Evolutionary conservation across 306 rosid species (phyloP), one percentile per base, ranked within the genome.

Genomic region (Vicia faba): DNA sequence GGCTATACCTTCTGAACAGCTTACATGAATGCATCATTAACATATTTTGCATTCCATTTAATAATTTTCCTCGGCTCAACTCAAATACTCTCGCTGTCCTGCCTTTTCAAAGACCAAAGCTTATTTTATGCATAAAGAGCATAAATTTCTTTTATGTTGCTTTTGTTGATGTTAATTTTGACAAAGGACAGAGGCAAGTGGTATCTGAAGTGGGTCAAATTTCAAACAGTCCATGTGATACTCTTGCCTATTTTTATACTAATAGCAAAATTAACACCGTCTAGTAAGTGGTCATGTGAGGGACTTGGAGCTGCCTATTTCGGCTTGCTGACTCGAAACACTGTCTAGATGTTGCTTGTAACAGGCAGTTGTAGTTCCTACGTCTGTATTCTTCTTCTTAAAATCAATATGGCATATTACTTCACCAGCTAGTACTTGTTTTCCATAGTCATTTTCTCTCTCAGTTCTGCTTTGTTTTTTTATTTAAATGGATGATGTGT

Each of bases 151-250:
- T 77, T 23, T 49, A 45, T 46, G 44, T 60, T 31, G 55, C 64
- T 45, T 61, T 36, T 61, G 66, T 63, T 64, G 31, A 55, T 64
- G 18, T 72, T 68, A 44, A 35, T 69, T 60, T 65, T 66, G 63
- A 39, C 48, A 23, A 51, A 33, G 59, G 26, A n/a, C 44, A 8
- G 63, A 66, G 63, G 54, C 69, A 60, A 36, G 62, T 41, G 14
- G 64, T 59, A 51, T 60, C 29, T 53, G 33, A 54, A 11, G 53
- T 68, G 41, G 40, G 16, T 36, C 61, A 65, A 70, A 71, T 66
- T 62, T 50, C 39, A 45, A 72, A 49, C 54, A 65, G 38, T 33
- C 9, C 8, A 7, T 7, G 38, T 33, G 19, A 26, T 19, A 36
- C 23, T 63, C 26, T 13, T 11, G 19, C 54, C 55, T 60, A 46